phyloP scores from a whole-genome alignment of 2,329 filamentous ascomycete species.

The Verticillium isaacii region DNA sequence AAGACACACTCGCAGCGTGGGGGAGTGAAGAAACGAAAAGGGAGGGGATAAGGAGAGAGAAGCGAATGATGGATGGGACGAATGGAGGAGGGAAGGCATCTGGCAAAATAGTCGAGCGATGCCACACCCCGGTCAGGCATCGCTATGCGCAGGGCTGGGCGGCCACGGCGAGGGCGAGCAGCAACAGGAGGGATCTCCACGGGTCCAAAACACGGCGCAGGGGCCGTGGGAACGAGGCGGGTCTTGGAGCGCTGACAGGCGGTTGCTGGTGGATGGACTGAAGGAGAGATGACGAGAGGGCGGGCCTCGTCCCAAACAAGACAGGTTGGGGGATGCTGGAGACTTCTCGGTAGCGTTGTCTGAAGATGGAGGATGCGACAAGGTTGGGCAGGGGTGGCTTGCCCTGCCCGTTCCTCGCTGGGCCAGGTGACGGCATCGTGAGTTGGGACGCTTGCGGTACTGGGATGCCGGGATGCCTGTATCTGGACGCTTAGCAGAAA shows the following conservation, averaged over 20 bases:
- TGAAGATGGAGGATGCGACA: not conserved
- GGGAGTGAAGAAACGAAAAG: conserved; percentile 30
- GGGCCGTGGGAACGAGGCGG: conserved; percentile 21
- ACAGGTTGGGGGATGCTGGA: not conserved
- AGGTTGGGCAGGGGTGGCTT: not conserved
- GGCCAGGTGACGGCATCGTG: not conserved
- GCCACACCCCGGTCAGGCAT: conserved; percentile 31
- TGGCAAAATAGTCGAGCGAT: conserved; percentile 24
- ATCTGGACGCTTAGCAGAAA: not conserved
- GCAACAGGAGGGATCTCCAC: conserved; percentile 26
- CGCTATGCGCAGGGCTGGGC: conserved; percentile 27
- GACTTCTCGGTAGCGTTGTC: not conserved
- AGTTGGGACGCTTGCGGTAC: not conserved
- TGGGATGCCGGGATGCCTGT: not conserved
- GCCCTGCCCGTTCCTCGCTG: not conserved
- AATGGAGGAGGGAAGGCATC: conserved; percentile 23
- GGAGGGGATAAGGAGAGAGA: conserved; percentile 15
- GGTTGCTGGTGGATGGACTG: conserved; percentile 4
- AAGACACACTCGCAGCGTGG: conserved; percentile 46
- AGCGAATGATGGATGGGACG: conserved; percentile 21
- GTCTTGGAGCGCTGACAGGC: conserved; percentile 18
- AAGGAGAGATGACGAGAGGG: not conserved
- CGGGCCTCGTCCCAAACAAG: not conserved
- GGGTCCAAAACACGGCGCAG: conserved; percentile 34
- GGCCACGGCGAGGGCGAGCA: conserved; percentile 1